Base-by-base conservation (phyloP, 176 grass and related monocot species). In the Lolium perenne region DNA sequence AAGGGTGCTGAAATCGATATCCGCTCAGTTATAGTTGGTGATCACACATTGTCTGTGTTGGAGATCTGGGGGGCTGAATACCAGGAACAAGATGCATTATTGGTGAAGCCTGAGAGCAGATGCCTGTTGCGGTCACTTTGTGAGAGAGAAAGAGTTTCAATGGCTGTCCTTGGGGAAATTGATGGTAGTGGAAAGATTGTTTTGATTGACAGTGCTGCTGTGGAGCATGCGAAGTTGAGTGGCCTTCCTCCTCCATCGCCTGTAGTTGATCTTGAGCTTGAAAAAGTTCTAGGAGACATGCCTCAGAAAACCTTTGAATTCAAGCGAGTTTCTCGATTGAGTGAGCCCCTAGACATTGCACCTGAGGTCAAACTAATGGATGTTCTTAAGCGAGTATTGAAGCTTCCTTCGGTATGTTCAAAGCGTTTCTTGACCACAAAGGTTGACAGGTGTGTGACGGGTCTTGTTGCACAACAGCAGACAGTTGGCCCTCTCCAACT, bases 251-350 rank as follows among this genome's bases (percentile, higher is more conserved):
- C 82, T 62, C 91, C 93, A 64, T 38, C 32, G 20, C 95, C 91
- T 72, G 85, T 91, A 38, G 93, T 93, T 83, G 91, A 98, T 73
- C 89, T 98, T 84, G 93, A 95, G 53, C 89, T 93, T 81, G 95
- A 98, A 91, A 98, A 98, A 38, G 93, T 98, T 71, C 43, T 98
- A 50, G 95, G 95, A 69, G 92, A 98, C 76, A 98, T 98, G 95
- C 95, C 95, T 71, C 89, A 98, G 75, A 98, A 98, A 61, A 91
- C 79, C 26, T 98, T 95, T 58, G 83, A 92, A 78, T 98, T 98
- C 73, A 85, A 85, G 61, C 76, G 89, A 61, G 47, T 93, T 62
- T 40, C 86, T 87, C 79, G 80, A 60, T 40, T 72, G 17, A 46
- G 64, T 17, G 93, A 98, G 54, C 93, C 95, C 11, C 82, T 95